Percentiles rank a stretch among this genome's conserved stretches.
Conservation (phyloP, 257 asterid species). For the Solanum lignicaule region DNA sequence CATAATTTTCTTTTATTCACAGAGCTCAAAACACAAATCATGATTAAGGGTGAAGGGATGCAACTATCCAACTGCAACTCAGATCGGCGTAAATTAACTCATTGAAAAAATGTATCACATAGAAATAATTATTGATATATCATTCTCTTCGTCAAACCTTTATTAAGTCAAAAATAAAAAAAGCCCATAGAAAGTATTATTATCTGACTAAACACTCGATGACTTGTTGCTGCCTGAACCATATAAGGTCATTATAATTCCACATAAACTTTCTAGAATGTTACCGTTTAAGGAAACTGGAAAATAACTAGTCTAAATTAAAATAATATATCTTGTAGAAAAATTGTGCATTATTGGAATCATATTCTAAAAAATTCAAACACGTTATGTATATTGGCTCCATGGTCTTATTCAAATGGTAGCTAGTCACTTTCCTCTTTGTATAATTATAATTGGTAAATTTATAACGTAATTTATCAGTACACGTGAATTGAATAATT, state of each 20-base stretch:
- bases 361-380: not conserved
- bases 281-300: not conserved
- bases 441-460: not conserved
- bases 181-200: not conserved
- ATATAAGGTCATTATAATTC: not conserved
- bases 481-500: not conserved
- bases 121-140: not conserved
- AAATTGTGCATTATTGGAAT: not conserved
- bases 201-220: not conserved
- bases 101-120: not conserved
- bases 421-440: not conserved
- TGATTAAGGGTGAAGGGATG: too few relatives aligned
- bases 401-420: not conserved
- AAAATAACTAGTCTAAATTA: not conserved
- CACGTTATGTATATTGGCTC: not conserved
- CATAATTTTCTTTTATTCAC: too few relatives aligned
- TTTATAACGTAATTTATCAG: not conserved
- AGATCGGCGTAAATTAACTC: not conserved
- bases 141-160: not conserved
- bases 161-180: not conserved
- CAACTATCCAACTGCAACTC: not conserved
- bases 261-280: not conserved
- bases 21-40: not conserved
- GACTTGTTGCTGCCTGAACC: not conserved
- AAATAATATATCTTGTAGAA: not conserved